Conservation (phyloP, 345 rosid species). For the Citrus cavaleriei region DNA sequence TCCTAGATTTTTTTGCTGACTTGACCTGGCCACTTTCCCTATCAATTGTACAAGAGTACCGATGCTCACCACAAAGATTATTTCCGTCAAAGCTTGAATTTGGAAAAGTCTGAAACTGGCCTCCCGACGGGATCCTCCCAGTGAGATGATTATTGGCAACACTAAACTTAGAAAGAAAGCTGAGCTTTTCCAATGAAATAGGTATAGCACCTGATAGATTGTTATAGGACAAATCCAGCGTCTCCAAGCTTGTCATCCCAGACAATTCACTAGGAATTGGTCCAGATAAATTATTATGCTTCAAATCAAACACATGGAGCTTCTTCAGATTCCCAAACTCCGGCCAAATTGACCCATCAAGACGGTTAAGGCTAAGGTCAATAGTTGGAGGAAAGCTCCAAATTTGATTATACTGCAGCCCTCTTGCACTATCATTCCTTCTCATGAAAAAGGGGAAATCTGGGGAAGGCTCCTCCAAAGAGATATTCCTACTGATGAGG, state of each 20-base stretch:
- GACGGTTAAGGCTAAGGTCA: constrained; percentile 18
- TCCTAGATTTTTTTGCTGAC: constrained; percentile 22
- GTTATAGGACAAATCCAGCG: constrained; percentile 49
- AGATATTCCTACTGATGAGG: constrained; percentile 38
- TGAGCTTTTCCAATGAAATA: constrained; percentile 27
- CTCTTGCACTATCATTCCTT: constrained; percentile 45
- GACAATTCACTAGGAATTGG: constrained; percentile 41
- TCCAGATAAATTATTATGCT: constrained; percentile 36
- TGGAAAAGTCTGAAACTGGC: constrained; percentile 74
- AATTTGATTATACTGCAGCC: constrained; percentile 61
- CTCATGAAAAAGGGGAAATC: constrained; percentile 60
- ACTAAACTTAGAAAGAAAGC: constrained; percentile 54
- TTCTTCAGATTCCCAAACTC: constrained; percentile 52
- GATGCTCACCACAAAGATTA: constrained; percentile 69
- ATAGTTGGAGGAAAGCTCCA: constrained; percentile 24
- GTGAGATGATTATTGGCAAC: constrained; percentile 54
- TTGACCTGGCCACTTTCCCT: not conserved
- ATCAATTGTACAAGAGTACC: constrained; percentile 31
- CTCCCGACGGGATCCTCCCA: constrained; percentile 57
- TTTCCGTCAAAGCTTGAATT: constrained; percentile 81
- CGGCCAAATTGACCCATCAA: constrained; percentile 39
- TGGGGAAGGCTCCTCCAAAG: constrained; percentile 48
- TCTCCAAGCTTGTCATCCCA: constrained; percentile 51
- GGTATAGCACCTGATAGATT: constrained; percentile 40
- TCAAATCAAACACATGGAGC: constrained; percentile 48